Percentiles rank a stretch among this genome's conserved stretches.
phyloP scores from a whole-genome alignment of 495 filamentous ascomycete species.

The Acidiella bohemica region DNA sequence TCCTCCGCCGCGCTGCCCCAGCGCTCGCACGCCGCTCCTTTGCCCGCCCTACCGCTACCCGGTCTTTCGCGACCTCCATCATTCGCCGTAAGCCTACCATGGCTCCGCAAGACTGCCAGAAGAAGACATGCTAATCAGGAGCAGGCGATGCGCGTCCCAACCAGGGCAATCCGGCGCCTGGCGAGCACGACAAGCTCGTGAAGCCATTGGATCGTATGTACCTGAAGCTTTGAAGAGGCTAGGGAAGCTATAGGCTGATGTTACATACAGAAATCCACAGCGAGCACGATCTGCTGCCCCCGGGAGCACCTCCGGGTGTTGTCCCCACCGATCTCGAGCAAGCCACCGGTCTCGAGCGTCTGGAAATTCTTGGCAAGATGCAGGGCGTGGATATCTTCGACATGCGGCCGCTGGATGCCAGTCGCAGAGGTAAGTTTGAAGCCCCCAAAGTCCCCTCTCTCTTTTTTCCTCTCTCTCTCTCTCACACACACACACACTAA shows the following conservation, averaged over 20 bases:
- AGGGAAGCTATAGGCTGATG: conserved; percentile 28
- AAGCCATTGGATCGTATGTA: conserved; percentile 28
- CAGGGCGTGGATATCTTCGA: conserved; percentile 97
- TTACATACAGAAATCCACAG: conserved; percentile 58
- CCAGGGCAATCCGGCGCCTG: conserved; percentile 16
- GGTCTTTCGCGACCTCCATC: conserved; percentile 44
- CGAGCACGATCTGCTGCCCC: conserved; percentile 66
- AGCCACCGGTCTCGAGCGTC: conserved; percentile 89
- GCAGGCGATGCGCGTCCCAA: conserved; percentile 9
- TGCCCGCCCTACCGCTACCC: conserved; percentile 41
- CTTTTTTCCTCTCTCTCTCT: too few relatives aligned
- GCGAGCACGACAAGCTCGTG: conserved; percentile 15
- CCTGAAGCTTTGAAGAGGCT: too few relatives aligned
- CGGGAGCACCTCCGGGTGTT: conserved; percentile 68
- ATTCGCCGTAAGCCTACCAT: conserved; percentile 42
- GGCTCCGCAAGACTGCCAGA: conserved; percentile 19
- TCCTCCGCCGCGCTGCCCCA: conserved; percentile 67
- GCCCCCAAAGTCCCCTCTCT: too few relatives aligned
- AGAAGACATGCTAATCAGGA: conserved; percentile 17
- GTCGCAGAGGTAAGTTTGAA: conserved; percentile 55
- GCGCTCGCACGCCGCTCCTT: conserved; percentile 58
- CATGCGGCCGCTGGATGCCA: conserved; percentile 89
- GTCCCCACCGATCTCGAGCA: conserved; percentile 90
- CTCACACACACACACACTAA: background rate
- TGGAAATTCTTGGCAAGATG: conserved; percentile 98